Evolutionary conservation across 331 rosid species (phyloP).

Genomic region (Dryas integrifolia): DNA sequence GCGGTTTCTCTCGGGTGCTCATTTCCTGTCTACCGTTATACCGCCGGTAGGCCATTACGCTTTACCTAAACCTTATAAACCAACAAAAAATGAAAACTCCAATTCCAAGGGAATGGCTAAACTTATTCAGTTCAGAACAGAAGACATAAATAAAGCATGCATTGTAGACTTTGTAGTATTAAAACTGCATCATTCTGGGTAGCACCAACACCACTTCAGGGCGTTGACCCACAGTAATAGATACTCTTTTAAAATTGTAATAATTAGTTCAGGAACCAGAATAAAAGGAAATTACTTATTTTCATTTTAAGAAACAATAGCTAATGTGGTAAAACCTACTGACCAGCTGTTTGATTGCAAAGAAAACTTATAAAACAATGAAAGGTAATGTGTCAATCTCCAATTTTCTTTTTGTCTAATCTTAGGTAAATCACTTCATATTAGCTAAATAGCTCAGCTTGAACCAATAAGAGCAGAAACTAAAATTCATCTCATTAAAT

Average conservation of each 20-base stretch:
- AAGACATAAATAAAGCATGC: neutral
- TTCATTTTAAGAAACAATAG: neutral
- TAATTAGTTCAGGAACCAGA: neutral
- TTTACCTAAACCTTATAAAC: slow-evolving; percentile 10
- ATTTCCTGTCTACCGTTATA: slow-evolving; percentile 44
- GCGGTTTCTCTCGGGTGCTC: slow-evolving; percentile 38
- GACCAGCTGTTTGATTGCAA: neutral
- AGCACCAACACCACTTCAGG: neutral
- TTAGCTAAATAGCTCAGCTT: too few species aligned
- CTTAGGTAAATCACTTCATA: too few species aligned
- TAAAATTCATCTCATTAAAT: too few species aligned
- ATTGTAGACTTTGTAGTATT: neutral
- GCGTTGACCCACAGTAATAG: neutral
- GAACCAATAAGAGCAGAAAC: neutral
- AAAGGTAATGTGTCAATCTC: too few species aligned
- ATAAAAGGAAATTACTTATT: neutral
- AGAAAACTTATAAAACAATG: too few species aligned
- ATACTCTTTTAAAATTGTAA: neutral
- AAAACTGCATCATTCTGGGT: neutral
- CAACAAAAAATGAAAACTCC: neutral
- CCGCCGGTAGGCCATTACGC: slow-evolving; percentile 49
- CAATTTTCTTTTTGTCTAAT: too few species aligned
- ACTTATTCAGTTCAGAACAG: slow-evolving; percentile 2
- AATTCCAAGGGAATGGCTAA: neutral
- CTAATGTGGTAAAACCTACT: neutral